Evolutionary conservation across 306 rosid genomes (phyloP).

Genomic region (Astragalus glycyphyllos): DNA sequence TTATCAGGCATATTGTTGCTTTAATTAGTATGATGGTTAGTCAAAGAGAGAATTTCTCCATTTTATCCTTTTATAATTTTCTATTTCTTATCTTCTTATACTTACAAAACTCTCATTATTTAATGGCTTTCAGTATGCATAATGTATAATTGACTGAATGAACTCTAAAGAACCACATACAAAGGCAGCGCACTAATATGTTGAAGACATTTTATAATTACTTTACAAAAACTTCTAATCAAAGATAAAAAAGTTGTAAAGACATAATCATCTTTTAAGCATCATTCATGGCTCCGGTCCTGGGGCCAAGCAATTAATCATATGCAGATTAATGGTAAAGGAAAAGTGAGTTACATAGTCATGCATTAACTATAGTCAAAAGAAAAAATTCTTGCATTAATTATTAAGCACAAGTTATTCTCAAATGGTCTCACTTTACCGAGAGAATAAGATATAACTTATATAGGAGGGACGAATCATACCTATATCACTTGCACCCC

Average conservation of each 20-base stretch:
- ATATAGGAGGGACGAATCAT: no score
- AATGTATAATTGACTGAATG: not conserved
- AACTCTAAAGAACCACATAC: conserved; percentile 9
- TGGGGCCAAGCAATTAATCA: conserved; percentile 20
- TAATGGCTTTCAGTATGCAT: conserved; percentile 2
- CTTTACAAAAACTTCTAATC: conserved; percentile 6
- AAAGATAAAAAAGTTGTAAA: conserved; percentile 9
- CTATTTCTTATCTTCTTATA: not conserved
- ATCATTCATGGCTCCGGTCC: not conserved
- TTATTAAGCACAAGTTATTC: no score
- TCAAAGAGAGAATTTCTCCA: conserved; percentile 29
- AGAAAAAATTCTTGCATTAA: no score
- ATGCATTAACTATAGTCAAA: no score
- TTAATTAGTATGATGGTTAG: conserved; percentile 28
- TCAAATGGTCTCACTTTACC: no score
- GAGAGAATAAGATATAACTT: no score
- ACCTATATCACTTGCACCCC: no score
- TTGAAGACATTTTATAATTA: conserved; percentile 21
- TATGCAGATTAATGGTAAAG: not conserved
- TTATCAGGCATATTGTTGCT: conserved; percentile 30
- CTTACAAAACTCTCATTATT: not conserved
- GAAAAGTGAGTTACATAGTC: no score
- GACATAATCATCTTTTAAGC: conserved; percentile 19
- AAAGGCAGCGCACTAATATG: conserved; percentile 37
- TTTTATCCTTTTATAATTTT: not conserved